Conservation (phyloP, 164 flowering plant genomes). For the Akebia trifoliata region DNA sequence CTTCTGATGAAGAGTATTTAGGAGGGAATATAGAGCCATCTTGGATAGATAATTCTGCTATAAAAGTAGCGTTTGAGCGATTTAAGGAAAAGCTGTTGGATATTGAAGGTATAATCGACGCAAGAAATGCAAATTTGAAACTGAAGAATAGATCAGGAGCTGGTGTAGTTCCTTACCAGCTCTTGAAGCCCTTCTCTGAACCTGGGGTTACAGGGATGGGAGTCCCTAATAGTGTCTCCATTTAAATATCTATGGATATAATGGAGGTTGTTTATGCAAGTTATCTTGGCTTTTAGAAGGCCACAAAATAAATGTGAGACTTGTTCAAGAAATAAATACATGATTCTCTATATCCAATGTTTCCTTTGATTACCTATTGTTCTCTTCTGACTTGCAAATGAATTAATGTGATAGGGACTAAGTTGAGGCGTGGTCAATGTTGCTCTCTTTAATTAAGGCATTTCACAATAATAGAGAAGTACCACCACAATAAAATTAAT, state of each 20-base stretch:
- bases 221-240: slow-evolving; percentile 15
- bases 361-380: no score
- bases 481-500: no score
- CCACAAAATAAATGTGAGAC: no score
- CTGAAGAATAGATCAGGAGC: slow-evolving; percentile 29
- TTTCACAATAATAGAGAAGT: no score
- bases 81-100: slow-evolving; percentile 22
- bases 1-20: slow-evolving; percentile 36
- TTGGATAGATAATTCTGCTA: slow-evolving; percentile 18
- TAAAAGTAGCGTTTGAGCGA: slow-evolving; percentile 22
- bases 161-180: slow-evolving; percentile 28
- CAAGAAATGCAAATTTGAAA: slow-evolving; percentile 17
- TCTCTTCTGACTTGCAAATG: no score
- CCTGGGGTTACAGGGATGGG: slow-evolving; percentile 26
- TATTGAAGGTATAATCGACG: slow-evolving; percentile 26
- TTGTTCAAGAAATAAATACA: no score
- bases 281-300: no score
- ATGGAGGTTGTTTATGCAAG: no score
- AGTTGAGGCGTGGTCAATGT: no score
- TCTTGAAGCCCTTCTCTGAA: slow-evolving; percentile 30
- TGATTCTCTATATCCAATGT: no score
- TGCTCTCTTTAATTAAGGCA: no score
- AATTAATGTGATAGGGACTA: no score
- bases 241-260: slow-evolving; percentile 3
- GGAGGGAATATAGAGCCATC: slow-evolving; percentile 23